These are phyloP conservation scores for Fraxinus angustifolia DNA, from an alignment of 305 asterid species.

Conservation along the genomic window DNA sequence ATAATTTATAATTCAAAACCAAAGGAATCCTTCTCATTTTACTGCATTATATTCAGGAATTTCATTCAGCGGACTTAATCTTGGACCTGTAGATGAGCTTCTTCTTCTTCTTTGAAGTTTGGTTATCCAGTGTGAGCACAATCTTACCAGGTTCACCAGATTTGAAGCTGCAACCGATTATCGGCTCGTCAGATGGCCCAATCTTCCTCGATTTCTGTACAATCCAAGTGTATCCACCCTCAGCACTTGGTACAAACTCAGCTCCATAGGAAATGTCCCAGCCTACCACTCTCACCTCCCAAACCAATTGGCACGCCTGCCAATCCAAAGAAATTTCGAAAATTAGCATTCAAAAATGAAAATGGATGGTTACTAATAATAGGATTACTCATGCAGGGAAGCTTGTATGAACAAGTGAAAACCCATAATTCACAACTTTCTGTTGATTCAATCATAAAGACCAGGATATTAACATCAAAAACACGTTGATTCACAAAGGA, in stretches of 20 bases:
- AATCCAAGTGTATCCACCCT: slow-evolving; percentile 86
- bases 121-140: slow-evolving; percentile 84
- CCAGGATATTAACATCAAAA: not conserved
- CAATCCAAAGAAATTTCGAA: not conserved
- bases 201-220: slow-evolving; percentile 76
- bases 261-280: slow-evolving; percentile 85
- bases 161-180: slow-evolving; percentile 58
- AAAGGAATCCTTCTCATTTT: slow-evolving; percentile 15
- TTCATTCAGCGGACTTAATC: slow-evolving; percentile 59
- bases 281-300: slow-evolving; percentile 89
- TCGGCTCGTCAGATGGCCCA: slow-evolving; percentile 53
- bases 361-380: not conserved
- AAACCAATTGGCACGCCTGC: slow-evolving; percentile 60
- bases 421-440: not conserved
- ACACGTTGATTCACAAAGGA: not conserved
- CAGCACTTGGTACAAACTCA: slow-evolving; percentile 74
- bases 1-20: slow-evolving; percentile 5
- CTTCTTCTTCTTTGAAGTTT: slow-evolving; percentile 91
- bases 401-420: slow-evolving; percentile 1
- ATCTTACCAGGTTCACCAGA: slow-evolving; percentile 67
- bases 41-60: slow-evolving; percentile 14
- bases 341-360: not conserved
- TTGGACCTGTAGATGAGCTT: slow-evolving; percentile 77
- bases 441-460: not conserved
- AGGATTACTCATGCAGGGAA: not conserved